Conservation (phyloP, 2,329 filamentous ascomycete genomes). For the Verticillium alfalfae region DNA sequence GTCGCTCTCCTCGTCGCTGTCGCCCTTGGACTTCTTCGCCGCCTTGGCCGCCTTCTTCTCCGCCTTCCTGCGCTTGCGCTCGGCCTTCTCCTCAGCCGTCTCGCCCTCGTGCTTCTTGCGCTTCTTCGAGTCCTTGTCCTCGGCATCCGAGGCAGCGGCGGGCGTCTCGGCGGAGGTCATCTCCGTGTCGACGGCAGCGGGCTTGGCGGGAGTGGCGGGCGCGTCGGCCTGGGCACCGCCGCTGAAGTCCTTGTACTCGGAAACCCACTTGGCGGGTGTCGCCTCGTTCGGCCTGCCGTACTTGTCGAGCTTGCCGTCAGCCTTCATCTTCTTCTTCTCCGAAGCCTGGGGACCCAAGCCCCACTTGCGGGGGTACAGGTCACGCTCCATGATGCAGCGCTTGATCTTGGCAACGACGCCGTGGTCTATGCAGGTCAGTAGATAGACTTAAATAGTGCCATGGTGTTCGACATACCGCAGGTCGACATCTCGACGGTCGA, state of each 20-base stretch:
- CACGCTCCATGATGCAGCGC: slow-evolving; percentile 99
- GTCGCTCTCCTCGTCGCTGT: slow-evolving; percentile 48
- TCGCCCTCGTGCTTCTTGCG: slow-evolving; percentile 81
- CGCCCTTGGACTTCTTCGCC: slow-evolving; percentile 48
- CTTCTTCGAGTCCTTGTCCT: slow-evolving; percentile 56
- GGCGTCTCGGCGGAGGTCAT: slow-evolving; percentile 19
- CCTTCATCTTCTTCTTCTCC: slow-evolving; percentile 99
- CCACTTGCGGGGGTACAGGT: slow-evolving; percentile 95
- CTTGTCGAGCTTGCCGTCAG: slow-evolving; percentile 96
- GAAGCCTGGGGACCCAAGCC: slow-evolving; percentile 86
- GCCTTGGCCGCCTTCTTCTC: slow-evolving; percentile 55
- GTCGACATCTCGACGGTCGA: slow-evolving; percentile 94
- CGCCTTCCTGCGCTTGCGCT: slow-evolving; percentile 54
- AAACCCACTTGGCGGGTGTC: slow-evolving; percentile 89
- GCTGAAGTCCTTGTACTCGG: slow-evolving; percentile 87
- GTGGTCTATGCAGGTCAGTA: slow-evolving; percentile 53
- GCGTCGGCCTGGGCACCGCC: slow-evolving; percentile 42
- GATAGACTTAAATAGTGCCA: background rate
- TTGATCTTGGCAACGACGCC: slow-evolving; percentile 98
- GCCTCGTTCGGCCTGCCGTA: slow-evolving; percentile 87
- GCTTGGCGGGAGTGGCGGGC: slow-evolving; percentile 33
- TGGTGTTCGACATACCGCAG: slow-evolving; percentile 38
- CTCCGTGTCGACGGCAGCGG: slow-evolving; percentile 26
- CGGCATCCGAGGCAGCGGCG: slow-evolving; percentile 26
- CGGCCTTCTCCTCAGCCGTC: slow-evolving; percentile 62